These are phyloP conservation scores for Trypanosoma platydactyli DNA, from an alignment of 208 protist genomes.

Conservation along the genomic window DNA sequence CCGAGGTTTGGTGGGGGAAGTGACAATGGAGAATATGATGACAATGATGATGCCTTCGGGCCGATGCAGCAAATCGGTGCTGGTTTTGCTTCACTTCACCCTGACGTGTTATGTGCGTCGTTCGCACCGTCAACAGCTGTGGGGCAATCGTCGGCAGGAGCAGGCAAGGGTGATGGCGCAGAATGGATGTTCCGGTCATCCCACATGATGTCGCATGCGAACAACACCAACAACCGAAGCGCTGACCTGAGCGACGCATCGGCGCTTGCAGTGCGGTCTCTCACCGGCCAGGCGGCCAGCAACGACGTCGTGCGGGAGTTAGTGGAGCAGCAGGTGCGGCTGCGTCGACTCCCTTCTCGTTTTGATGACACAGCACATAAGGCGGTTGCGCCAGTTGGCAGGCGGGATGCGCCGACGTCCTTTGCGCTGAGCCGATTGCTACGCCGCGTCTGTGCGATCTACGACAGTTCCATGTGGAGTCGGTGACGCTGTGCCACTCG, in stretches of 20 bases:
- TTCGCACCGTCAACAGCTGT: no score
- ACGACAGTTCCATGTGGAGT: neutral
- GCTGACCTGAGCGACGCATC: no score
- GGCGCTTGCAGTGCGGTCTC: no score
- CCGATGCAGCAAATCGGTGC: neutral
- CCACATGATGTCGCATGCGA: no score
- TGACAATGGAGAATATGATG: neutral
- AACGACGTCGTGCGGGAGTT: conserved; percentile 19
- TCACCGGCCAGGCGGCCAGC: neutral
- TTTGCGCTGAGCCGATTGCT: conserved; percentile 1
- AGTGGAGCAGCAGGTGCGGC: conserved; percentile 3
- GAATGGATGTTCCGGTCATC: no score
- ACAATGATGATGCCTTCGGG: neutral
- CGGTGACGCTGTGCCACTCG: neutral
- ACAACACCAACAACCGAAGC: no score
- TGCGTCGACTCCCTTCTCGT: conserved; percentile 3
- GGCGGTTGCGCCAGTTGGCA: neutral
- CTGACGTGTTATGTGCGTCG: no score
- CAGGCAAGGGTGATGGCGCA: no score
- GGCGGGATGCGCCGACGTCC: neutral
- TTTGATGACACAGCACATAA: neutral
- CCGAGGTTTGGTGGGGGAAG: neutral
- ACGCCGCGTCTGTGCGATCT: neutral
- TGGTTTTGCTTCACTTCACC: conserved; percentile 6
- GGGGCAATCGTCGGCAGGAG: no score